Conservation (phyloP, 805 yeast genomes). For the Scheffersomyces spartinae region DNA sequence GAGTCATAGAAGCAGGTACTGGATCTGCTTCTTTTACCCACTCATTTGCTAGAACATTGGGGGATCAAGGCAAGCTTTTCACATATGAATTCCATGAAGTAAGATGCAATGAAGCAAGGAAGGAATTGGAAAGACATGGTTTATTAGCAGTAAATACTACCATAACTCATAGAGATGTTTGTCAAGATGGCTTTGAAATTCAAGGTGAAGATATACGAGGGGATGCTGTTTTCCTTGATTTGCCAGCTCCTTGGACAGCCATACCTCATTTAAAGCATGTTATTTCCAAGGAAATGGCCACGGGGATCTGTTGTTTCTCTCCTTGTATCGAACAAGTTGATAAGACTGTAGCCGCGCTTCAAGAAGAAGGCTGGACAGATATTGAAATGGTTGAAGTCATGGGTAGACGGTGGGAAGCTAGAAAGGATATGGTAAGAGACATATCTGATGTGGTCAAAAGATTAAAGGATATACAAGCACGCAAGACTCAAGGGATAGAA, state of each 20-base stretch:
- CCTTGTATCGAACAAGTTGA: conserved; percentile 98
- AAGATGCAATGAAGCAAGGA: conserved; percentile 65
- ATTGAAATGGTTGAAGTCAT: conserved; percentile 90
- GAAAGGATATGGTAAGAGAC: conserved; percentile 76
- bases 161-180: conserved; percentile 86
- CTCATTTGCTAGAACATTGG: conserved; percentile 74
- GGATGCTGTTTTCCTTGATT: conserved; percentile 72
- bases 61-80: conserved; percentile 49
- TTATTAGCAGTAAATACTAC: conserved; percentile 39
- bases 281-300: conserved; percentile 38
- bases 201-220: conserved; percentile 35
- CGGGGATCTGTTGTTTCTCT: conserved; percentile 84
- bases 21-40: conserved; percentile 96
- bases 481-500: conserved; percentile 58
- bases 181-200: conserved; percentile 70
- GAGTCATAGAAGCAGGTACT: conserved; percentile 94
- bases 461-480: conserved; percentile 63
- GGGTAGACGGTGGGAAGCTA: conserved; percentile 78
- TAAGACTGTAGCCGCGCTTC: conserved; percentile 67
- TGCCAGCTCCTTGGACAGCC: conserved; percentile 97
- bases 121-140: conserved; percentile 68
- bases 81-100: conserved; percentile 89
- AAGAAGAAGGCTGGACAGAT: conserved; percentile 67
- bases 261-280: conserved; percentile 61
- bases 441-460: conserved; percentile 73